Evolutionary conservation across 78 protist genomes (phyloP).

Genomic region (Polysphondylium violaceum): DNA sequence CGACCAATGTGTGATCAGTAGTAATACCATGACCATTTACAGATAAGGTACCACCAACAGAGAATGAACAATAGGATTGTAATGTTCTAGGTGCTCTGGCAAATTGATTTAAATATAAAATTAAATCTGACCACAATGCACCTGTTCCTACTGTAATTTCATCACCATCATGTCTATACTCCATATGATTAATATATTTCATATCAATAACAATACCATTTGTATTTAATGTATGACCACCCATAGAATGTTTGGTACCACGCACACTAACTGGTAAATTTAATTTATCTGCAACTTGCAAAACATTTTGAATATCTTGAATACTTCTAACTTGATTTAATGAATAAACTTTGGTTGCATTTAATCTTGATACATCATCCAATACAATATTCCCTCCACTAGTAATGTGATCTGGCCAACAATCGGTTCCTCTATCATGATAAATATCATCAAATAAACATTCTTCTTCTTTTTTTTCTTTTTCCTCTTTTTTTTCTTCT

Average conservation of each 20-base stretch:
- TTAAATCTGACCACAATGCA: slow-evolving; percentile 71
- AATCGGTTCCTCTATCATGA: slow-evolving; percentile 5
- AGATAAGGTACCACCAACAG: slow-evolving; percentile 82
- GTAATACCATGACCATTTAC: slow-evolving; percentile 87
- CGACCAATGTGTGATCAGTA: slow-evolving; percentile 40
- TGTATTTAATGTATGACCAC: slow-evolving; percentile 53
- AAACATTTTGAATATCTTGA: slow-evolving; percentile 25
- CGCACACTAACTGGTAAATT: slow-evolving; percentile 20
- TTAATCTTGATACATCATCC: slow-evolving; percentile 71
- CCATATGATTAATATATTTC: neutral
- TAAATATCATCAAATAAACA: slow-evolving; percentile 13
- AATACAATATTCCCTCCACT: neutral
- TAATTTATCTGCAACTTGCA: neutral
- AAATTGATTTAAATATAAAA: slow-evolving; percentile 28
- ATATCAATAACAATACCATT: slow-evolving; percentile 57
- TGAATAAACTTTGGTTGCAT: slow-evolving; percentile 10
- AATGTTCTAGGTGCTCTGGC: slow-evolving; percentile 75
- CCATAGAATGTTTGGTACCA: slow-evolving; percentile 72
- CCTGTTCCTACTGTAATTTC: slow-evolving; percentile 53
- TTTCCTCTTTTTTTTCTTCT: neutral
- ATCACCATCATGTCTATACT: neutral
- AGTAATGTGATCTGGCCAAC: slow-evolving; percentile 66
- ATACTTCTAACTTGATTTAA: slow-evolving; percentile 8
- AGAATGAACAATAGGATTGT: slow-evolving; percentile 76
- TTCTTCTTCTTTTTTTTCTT: neutral